Conservation (phyloP, 345 rosid genomes). For the Gossypium thurberi region DNA sequence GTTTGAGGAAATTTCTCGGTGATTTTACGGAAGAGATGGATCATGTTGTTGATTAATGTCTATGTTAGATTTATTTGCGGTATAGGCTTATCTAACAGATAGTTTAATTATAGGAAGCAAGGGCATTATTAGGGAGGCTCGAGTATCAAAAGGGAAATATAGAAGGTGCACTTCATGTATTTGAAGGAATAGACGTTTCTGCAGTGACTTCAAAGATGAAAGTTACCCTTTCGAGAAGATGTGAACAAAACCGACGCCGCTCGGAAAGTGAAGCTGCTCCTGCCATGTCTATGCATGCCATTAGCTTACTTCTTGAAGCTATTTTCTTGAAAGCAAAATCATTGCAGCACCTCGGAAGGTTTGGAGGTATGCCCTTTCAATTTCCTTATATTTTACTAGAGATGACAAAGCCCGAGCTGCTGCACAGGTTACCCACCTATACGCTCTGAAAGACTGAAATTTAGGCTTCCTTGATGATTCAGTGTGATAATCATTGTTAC, state of each 20-base stretch:
- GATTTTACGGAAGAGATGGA: background rate
- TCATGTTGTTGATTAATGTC: background rate
- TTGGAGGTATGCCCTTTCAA: constrained; percentile 33
- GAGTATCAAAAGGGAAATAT: constrained; percentile 66
- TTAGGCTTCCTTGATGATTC: background rate
- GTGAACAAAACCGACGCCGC: constrained; percentile 31
- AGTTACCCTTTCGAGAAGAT: constrained; percentile 39
- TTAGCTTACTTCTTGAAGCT: constrained; percentile 57
- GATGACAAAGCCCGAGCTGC: background rate
- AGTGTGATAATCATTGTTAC: background rate
- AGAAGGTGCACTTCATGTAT: constrained; percentile 64
- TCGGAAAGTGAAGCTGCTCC: constrained; percentile 41
- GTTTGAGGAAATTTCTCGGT: background rate
- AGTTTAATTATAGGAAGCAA: constrained; percentile 54
- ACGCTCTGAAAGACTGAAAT: background rate
- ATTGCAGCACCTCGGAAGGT: constrained; percentile 55
- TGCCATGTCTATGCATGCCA: constrained; percentile 63
- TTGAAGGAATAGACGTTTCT: constrained; percentile 60
- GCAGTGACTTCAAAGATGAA: constrained; percentile 50
- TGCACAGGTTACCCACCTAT: background rate
- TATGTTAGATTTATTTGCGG: background rate
- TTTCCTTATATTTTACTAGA: background rate
- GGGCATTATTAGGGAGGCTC: constrained; percentile 66
- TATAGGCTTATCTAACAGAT: background rate
- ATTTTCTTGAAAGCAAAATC: constrained; percentile 62